phyloP scores from a whole-genome alignment of 805 yeast species.

The Zygotorulaspora chibaensis region DNA sequence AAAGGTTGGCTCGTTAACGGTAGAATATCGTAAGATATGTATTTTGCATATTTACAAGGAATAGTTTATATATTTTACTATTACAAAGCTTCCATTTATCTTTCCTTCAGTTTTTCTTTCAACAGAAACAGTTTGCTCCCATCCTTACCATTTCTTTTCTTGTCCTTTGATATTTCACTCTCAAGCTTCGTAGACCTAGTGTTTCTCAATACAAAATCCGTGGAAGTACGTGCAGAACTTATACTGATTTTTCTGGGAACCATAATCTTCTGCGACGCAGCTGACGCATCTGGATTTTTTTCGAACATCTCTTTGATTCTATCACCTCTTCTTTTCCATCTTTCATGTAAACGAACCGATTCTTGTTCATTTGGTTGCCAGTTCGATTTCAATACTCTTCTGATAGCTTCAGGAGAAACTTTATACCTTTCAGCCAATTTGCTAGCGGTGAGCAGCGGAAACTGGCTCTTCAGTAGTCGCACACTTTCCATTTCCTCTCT shows the following conservation, averaged over 20 bases:
- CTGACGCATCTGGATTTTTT: neutral
- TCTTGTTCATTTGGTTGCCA: constrained; percentile 70
- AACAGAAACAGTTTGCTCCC: constrained; percentile 10
- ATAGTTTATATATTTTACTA: neutral
- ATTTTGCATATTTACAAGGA: neutral
- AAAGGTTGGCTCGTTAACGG: constrained; percentile 43
- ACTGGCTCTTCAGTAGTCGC: constrained; percentile 47
- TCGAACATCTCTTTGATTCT: constrained; percentile 31
- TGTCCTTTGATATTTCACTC: neutral
- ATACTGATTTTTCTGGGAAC: constrained; percentile 9
- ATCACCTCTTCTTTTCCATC: constrained; percentile 53
- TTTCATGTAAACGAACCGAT: constrained; percentile 37
- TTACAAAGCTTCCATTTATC: neutral
- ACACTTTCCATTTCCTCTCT: constrained; percentile 67
- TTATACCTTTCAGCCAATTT: constrained; percentile 61
- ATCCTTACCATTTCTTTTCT: neutral
- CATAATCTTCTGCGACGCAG: neutral
- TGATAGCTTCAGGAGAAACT: constrained; percentile 75
- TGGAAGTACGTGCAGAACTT: constrained; percentile 9
- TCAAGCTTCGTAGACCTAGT: neutral
- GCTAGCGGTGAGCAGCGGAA: constrained; percentile 57
- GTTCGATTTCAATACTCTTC: constrained; percentile 70
- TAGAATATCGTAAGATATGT: constrained; percentile 22
- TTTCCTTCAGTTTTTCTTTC: constrained; percentile 4
- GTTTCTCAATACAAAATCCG: constrained; percentile 9